These are phyloP conservation scores for Metschnikowia sp. DNA, from an alignment of 805 yeast genomes.

Conservation along the genomic window DNA sequence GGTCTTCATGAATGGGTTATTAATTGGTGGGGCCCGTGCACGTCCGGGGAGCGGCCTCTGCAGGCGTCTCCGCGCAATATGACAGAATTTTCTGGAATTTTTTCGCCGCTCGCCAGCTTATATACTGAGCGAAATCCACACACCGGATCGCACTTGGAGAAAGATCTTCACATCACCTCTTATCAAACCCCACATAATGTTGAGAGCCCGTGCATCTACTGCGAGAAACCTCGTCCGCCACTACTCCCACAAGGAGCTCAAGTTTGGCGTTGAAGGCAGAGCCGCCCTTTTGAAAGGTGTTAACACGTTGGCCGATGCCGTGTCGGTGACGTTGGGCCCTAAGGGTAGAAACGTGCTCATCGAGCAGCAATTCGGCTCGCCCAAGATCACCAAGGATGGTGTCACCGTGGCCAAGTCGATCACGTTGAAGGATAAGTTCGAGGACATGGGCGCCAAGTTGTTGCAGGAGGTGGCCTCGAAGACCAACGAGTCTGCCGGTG, in stretches of 20 bases:
- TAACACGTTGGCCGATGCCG: constrained; percentile 92
- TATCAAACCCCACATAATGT: constrained; percentile 28
- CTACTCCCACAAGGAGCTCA: constrained; percentile 83
- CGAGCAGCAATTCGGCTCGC: constrained; percentile 95
- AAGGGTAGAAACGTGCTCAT: constrained; percentile 96
- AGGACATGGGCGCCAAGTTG: constrained; percentile 93
- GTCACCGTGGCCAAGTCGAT: constrained; percentile 92
- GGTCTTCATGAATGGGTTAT: too few relatives aligned
- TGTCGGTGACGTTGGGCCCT: constrained; percentile 94
- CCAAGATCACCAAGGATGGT: constrained; percentile 99
- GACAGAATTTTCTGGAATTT: constrained; percentile 19
- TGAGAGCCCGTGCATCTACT: constrained; percentile 48
- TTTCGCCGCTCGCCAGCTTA: constrained; percentile 7
- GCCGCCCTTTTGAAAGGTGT: constrained; percentile 93
- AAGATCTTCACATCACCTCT: neutral
- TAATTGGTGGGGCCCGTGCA: neutral
- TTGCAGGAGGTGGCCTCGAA: constrained; percentile 95
- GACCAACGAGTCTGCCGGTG: constrained; percentile 98
- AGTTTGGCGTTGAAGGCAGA: constrained; percentile 96
- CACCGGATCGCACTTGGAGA: neutral
- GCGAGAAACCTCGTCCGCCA: constrained; percentile 44
- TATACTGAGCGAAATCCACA: constrained; percentile 9
- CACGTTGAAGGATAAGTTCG: constrained; percentile 81
- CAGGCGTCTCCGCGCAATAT: neutral
- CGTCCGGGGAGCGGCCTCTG: neutral